Conservation (phyloP, 1,139 yeast species). For the Yamadazyma sp. region DNA sequence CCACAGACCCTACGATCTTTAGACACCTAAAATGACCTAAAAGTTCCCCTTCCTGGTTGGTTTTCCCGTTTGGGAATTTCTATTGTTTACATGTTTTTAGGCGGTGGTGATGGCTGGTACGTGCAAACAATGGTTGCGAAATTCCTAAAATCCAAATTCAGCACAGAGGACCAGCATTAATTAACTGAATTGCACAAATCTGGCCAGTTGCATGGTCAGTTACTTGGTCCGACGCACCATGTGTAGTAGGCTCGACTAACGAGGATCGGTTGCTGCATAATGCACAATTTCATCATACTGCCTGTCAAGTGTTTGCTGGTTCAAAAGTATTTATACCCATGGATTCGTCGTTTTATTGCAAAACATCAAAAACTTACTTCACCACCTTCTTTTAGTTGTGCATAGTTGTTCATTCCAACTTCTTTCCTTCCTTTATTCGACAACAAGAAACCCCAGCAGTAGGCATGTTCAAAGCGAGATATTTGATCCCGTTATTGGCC, state of each 20-base stretch:
- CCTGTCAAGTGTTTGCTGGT: not conserved
- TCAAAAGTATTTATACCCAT: not conserved
- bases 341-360: not conserved
- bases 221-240: too few species aligned
- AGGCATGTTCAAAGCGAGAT: slow-evolving; percentile 1
- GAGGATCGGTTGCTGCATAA: not conserved
- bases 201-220: not conserved
- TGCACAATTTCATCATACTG: not conserved
- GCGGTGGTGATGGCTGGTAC: slow-evolving; percentile 2
- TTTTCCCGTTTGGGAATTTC: too few species aligned
- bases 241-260: too few species aligned
- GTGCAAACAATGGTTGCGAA: slow-evolving; percentile 3
- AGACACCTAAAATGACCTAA: too few species aligned
- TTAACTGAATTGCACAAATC: not conserved
- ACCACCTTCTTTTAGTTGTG: not conserved
- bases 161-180: not conserved
- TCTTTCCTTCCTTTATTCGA: not conserved
- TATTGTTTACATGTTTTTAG: too few species aligned
- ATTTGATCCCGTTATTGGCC: slow-evolving; percentile 3
- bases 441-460: not conserved
- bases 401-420: slow-evolving; percentile 2
- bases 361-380: not conserved
- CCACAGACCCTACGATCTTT: too few species aligned
- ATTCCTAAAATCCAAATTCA: not conserved
- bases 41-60: too few species aligned